Conservation (phyloP, 495 filamentous ascomycete genomes). For the Lichenothelia convexa region DNA sequence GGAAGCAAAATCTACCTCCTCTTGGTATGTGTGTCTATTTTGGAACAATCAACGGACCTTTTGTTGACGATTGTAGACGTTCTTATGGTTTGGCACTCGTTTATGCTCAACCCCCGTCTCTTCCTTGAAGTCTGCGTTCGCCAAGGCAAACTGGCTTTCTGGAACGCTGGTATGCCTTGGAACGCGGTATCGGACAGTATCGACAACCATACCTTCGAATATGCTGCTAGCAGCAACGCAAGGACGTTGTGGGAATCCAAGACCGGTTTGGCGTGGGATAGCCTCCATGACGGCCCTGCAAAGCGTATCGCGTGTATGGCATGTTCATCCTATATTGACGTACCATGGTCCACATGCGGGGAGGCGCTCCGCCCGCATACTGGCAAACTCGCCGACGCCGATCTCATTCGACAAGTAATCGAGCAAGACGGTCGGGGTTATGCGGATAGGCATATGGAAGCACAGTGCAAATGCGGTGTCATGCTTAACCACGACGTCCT, state of each 20-base stretch:
- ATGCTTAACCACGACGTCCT: conserved; percentile 30
- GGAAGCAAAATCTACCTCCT: conserved; percentile 5
- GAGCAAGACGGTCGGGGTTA: conserved; percentile 29
- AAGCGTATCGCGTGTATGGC: conserved; percentile 39
- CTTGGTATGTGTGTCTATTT: no score
- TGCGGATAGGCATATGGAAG: conserved; percentile 39
- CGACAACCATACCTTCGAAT: conserved; percentile 41
- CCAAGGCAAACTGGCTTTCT: conserved; percentile 37
- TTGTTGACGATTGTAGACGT: conserved; percentile 36
- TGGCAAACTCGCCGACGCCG: background rate
- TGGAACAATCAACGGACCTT: no score
- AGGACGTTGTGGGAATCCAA: conserved; percentile 27
- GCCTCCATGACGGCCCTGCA: conserved; percentile 27
- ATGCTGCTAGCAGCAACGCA: conserved; percentile 31
- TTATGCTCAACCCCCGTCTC: conserved; percentile 62
- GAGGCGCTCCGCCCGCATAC: conserved; percentile 3
- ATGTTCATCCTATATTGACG: conserved; percentile 26
- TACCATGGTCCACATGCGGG: conserved; percentile 48
- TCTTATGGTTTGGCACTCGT: conserved; percentile 79
- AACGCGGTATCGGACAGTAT: conserved; percentile 35
- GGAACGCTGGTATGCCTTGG: conserved; percentile 58
- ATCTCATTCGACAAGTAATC: no score
- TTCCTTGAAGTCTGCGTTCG: conserved; percentile 68
- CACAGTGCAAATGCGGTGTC: conserved; percentile 13
- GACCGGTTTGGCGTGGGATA: conserved; percentile 43